phyloP scores from a whole-genome alignment of 306 rosid genomes.

The Cicer chorassanicum region DNA sequence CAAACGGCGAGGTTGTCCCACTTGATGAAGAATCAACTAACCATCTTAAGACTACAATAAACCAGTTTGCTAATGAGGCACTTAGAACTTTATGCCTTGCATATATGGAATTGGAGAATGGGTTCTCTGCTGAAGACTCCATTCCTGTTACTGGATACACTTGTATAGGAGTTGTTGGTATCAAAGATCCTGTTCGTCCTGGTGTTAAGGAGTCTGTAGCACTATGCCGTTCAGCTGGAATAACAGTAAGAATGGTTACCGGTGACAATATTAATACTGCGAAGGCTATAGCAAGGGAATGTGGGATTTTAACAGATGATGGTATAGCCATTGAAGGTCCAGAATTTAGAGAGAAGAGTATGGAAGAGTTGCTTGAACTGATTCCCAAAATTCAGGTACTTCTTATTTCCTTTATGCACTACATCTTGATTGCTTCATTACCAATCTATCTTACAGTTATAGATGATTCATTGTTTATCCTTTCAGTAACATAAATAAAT shows the following conservation, averaged over 20 bases:
- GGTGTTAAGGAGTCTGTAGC: constrained; percentile 98
- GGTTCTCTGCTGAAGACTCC: constrained; percentile 63
- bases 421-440: constrained; percentile 22
- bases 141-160: constrained; percentile 87
- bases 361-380: constrained; percentile 68
- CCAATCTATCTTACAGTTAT: not conserved
- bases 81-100: constrained; percentile 96
- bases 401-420: constrained; percentile 27
- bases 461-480: constrained; percentile 25
- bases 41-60: constrained; percentile 64
- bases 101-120: constrained; percentile 71
- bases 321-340: constrained; percentile 99
- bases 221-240: constrained; percentile 88
- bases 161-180: constrained; percentile 88
- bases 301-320: constrained; percentile 95
- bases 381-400: constrained; percentile 95
- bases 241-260: constrained; percentile 92
- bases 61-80: constrained; percentile 86
- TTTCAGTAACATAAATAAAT: constrained; percentile 39
- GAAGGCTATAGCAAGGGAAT: constrained; percentile 96
- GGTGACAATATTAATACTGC: constrained; percentile 96
- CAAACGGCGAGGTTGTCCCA: constrained; percentile 77
- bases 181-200: constrained; percentile 97
- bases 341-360: constrained; percentile 79
- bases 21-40: constrained; percentile 71